Evolutionary conservation across 441 rosid species (phyloP).

Genomic region (Pelargonium myrrhifolium): DNA sequence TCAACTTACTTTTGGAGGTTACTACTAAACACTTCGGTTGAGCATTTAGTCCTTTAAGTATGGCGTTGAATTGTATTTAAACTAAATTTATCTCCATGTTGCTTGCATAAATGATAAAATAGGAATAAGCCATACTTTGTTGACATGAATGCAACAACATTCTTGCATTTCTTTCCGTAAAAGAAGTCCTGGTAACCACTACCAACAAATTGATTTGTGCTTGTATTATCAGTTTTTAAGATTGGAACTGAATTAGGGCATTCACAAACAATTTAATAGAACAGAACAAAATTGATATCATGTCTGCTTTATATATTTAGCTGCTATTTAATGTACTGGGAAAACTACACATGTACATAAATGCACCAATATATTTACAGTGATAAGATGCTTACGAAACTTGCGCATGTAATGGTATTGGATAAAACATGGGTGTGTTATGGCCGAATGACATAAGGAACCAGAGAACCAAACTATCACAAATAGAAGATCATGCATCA

Average conservation of each 20-base stretch:
- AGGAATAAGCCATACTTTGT: neutral
- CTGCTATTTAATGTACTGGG: neutral
- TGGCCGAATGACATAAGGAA: neutral
- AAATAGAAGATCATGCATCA: neutral
- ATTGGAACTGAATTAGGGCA: neutral
- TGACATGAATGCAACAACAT: neutral
- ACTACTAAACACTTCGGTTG: neutral
- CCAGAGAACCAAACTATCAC: neutral
- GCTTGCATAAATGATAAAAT: neutral
- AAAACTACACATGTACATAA: too few species aligned
- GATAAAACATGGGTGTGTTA: neutral
- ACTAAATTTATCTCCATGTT: neutral
- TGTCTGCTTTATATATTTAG: neutral
- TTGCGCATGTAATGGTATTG: neutral
- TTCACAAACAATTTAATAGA: neutral
- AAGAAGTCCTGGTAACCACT: too few species aligned
- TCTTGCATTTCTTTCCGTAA: too few species aligned
- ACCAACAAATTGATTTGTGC: neutral
- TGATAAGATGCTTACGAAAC: neutral
- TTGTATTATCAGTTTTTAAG: neutral
- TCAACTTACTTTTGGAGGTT: neutral
- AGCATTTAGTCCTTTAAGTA: slow-evolving; percentile 2
- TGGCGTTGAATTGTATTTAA: neutral
- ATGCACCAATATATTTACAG: neutral
- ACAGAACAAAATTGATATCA: neutral